A percentile compares a stretch with the other conserved stretches of the same genome.
phyloP scores from a whole-genome alignment of 768 basidiomycete species.

The Amanita polypyramis region DNA sequence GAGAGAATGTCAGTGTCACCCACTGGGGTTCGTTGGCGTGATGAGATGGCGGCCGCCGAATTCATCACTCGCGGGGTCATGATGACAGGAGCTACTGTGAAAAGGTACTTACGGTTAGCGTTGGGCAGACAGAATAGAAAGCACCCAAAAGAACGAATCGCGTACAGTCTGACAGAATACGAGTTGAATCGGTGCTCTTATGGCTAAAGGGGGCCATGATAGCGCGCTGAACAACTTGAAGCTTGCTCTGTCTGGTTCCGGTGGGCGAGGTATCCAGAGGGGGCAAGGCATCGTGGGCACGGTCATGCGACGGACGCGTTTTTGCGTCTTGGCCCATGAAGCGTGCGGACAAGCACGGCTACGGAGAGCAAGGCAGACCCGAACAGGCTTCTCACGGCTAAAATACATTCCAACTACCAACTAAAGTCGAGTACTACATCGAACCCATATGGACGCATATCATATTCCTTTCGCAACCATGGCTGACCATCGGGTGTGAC shows the following conservation, averaged over 20 bases:
- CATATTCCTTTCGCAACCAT: slow-evolving; percentile 44
- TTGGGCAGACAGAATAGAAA: neutral
- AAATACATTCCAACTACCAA: slow-evolving; percentile 29
- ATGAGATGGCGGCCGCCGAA: slow-evolving; percentile 58
- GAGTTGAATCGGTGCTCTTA: slow-evolving; percentile 58
- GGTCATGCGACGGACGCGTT: neutral
- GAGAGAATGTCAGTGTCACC: slow-evolving; percentile 20
- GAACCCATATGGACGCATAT: slow-evolving; percentile 64
- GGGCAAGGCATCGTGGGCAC: slow-evolving; percentile 27
- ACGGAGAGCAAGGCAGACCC: slow-evolving; percentile 7
- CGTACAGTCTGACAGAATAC: slow-evolving; percentile 70
- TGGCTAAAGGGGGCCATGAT: slow-evolving; percentile 63
- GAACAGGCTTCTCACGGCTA: slow-evolving; percentile 4
- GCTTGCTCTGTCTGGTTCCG: slow-evolving; percentile 28
- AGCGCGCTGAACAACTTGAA: slow-evolving; percentile 59
- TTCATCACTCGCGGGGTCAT: slow-evolving; percentile 83
- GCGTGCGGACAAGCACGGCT: too few relatives aligned
- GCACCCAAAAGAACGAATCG: slow-evolving; percentile 2
- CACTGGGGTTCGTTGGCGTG: slow-evolving; percentile 28
- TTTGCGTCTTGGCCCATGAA: slow-evolving; percentile 28
- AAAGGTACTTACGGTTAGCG: neutral
- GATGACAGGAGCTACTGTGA: slow-evolving; percentile 72
- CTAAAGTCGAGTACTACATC: slow-evolving; percentile 66
- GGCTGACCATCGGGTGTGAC: neutral
- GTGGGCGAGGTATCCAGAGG: slow-evolving; percentile 14